Evolutionary conservation across 1,284 basidiomycete genomes (phyloP).

Genomic region (Austroboletus novae-zelandiae): DNA sequence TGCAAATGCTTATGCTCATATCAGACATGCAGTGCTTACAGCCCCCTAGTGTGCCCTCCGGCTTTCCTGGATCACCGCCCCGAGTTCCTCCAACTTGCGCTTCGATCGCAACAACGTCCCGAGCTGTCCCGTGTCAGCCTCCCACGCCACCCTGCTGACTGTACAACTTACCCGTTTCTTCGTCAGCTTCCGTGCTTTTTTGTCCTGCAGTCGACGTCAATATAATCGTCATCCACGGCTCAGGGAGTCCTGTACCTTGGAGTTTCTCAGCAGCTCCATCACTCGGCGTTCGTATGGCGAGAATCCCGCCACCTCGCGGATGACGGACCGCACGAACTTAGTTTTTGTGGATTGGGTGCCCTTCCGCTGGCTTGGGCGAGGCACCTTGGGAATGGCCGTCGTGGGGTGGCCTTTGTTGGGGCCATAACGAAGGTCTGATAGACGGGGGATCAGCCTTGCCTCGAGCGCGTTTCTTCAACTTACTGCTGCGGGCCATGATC

Average conservation of each 20-base stretch:
- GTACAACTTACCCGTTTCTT: conserved; percentile 88
- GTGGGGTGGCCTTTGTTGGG: conserved; percentile 93
- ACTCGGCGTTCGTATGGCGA: conserved; percentile 98
- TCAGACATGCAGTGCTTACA: too few relatives aligned
- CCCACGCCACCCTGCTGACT: too few relatives aligned
- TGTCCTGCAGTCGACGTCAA: conserved; percentile 62
- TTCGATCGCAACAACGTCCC: conserved; percentile 96
- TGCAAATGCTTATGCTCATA: not conserved
- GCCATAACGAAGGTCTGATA: conserved; percentile 84
- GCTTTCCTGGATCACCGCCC: conserved; percentile 88
- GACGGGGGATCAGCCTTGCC: conserved; percentile 4
- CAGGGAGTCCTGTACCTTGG: conserved; percentile 65
- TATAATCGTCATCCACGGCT: not conserved
- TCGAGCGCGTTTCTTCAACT: conserved; percentile 27
- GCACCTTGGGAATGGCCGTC: conserved; percentile 77
- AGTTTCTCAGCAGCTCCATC: conserved; percentile 99
- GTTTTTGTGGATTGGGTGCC: conserved; percentile 84
- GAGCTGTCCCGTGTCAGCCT: conserved; percentile 51
- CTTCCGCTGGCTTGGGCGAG: conserved; percentile 91
- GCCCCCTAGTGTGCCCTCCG: conserved; percentile 63
- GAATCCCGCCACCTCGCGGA: conserved; percentile 97
- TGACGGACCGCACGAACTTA: conserved; percentile 87
- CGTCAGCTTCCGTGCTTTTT: conserved; percentile 96
- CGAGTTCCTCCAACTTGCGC: conserved; percentile 95
- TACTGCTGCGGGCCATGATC: conserved; percentile 72